Base-by-base conservation (phyloP, 2,329 filamentous ascomycete species). In the Didymella lethalis region DNA sequence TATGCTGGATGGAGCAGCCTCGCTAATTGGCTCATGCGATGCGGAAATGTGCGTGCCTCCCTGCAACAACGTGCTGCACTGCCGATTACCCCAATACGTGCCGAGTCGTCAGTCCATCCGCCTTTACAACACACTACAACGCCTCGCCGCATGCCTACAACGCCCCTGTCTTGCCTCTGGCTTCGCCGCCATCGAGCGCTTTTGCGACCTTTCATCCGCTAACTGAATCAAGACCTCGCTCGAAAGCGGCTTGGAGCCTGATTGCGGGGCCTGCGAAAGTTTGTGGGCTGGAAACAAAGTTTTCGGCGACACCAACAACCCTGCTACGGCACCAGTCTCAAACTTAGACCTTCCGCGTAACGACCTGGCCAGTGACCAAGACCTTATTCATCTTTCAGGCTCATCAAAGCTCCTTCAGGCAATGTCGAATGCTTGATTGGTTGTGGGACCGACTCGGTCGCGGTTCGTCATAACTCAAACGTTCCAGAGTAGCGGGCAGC, bases 241-340 rank as follows among this genome's bases (percentile, higher is more conserved):
- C 53, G 62, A 63, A 62, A 63, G 64, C 69, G 68, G 67, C 64
- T 70, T 65, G 68, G 65, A 59, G 65, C 60, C 54, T 63, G 62
- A 57, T 61, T 59, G 61, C 62, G 62, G 61, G 59, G 59, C 64
- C 59, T 60, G 63, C 59, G 66, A 74, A 72, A 67, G 71, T 72
- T 72, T 70, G 59, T 59, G 63, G 65, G 64, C 55, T 60, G 57
- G 59, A 70, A 74, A 74, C 72, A 74, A 72, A 74, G 72, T 76
- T 75, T 75, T 74, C 63, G 68, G 65, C 71, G 65, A 10, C 28
- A 63, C 61, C 67, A 70, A 63, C 66, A 71, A 67, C 72, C 73
- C 71, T 75, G 73, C 66, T 68, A 72, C 74, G 63, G 68, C 73
- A 70, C 68, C 72, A 73, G 71, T 75, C 74, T 72, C 73, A 75